phyloP scores from a whole-genome alignment of 768 basidiomycete species.

The Boletus sp. region DNA sequence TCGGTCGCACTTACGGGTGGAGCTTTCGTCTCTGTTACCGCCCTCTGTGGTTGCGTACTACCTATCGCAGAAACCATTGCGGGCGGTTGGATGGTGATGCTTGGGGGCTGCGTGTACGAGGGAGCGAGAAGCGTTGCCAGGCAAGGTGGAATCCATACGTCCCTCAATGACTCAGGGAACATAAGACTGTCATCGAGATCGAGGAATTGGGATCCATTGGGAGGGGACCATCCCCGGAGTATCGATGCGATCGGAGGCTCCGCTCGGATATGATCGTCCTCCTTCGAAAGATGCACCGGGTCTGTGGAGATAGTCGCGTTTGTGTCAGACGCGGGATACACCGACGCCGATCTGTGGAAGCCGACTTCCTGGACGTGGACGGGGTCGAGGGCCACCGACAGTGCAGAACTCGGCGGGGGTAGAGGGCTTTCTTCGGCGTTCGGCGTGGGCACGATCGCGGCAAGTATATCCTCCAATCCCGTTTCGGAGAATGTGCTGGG shows the following conservation, averaged over 20 bases:
- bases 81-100: neutral
- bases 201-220: constrained; percentile 22
- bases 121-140: neutral
- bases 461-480: constrained; percentile 18
- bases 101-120: neutral
- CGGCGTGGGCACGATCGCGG: constrained; percentile 3
- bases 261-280: neutral
- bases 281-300: neutral
- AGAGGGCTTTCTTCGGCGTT: constrained; percentile 4
- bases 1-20: neutral
- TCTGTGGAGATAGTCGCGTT: neutral
- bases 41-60: neutral
- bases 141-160: constrained; percentile 7
- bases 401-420: neutral
- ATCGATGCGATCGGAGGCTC: neutral
- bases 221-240: constrained; percentile 27
- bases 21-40: neutral
- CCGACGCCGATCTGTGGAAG: neutral
- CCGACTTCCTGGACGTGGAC: neutral
- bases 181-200: constrained; percentile 23
- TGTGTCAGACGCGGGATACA: neutral
- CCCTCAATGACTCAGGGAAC: neutral
- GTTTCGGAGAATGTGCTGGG: constrained; percentile 2
- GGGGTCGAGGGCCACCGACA: neutral
- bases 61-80: neutral